Evolutionary conservation across 306 rosid species (phyloP).

Genomic region (Cucurbita maxima): DNA sequence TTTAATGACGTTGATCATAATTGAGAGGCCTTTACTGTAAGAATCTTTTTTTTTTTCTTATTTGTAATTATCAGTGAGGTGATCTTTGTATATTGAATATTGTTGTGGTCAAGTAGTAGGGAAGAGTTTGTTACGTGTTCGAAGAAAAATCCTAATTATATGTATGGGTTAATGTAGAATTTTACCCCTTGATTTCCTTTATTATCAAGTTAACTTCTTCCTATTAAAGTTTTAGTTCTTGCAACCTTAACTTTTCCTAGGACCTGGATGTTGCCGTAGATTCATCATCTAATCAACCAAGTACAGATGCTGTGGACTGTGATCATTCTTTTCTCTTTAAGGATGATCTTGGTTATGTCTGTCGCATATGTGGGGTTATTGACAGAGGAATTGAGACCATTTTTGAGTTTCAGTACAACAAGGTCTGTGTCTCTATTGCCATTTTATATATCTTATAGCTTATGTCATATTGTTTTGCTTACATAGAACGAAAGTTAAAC

Average conservation of each 20-base stretch:
- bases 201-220: not conserved
- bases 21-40: not conserved
- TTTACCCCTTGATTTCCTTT: not conserved
- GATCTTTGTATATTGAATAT: not conserved
- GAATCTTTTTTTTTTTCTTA: not conserved
- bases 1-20: not conserved
- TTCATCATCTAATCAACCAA: constrained; percentile 29
- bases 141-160: not conserved
- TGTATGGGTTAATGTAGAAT: not conserved
- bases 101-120: not conserved
- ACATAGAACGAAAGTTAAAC: not conserved
- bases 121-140: not conserved
- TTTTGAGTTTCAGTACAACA: constrained; percentile 74
- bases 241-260: constrained; percentile 19
- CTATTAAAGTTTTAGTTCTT: not conserved
- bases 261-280: constrained; percentile 26
- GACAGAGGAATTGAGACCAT: constrained; percentile 62
- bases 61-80: not conserved
- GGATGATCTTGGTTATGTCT: constrained; percentile 87
- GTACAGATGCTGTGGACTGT: constrained; percentile 34
- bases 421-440: constrained; percentile 16
- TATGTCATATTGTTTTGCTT: not conserved
- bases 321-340: constrained; percentile 81
- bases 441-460: not conserved
- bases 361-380: constrained; percentile 78